Evolutionary conservation across 83 land plant genomes (phyloP).

Genomic region (Isoetes engelmannii): DNA sequence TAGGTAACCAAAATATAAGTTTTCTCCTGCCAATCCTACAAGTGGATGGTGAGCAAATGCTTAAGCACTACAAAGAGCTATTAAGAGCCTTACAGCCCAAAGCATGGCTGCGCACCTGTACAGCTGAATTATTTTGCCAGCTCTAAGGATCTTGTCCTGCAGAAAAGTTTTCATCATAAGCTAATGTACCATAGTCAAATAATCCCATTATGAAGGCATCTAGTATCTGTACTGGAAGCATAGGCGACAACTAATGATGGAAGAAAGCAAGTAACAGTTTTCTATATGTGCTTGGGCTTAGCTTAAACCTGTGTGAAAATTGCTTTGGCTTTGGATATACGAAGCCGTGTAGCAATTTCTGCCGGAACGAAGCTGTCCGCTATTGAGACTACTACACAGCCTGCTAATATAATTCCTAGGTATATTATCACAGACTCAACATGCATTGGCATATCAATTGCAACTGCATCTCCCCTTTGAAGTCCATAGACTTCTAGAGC

Average conservation of each 20-base stretch:
- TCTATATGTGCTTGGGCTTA: not conserved
- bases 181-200: no score
- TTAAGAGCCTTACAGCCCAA: not conserved
- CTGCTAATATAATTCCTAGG: slow-evolving; percentile 74
- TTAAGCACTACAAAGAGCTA: not conserved
- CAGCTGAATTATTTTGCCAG: slow-evolving; percentile 59
- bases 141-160: slow-evolving; percentile 85
- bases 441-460: slow-evolving; percentile 97
- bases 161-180: not conserved
- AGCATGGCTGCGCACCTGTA: slow-evolving; percentile 56
- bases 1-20: no score
- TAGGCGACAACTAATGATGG: no score
- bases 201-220: no score
- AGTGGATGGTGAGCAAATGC: not conserved
- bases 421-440: slow-evolving; percentile 67
- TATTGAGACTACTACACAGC: slow-evolving; percentile 84
- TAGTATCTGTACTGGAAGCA: no score
- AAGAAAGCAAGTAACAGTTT: no score
- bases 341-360: slow-evolving; percentile 78
- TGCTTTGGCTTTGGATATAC: slow-evolving; percentile 79
- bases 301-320: slow-evolving; percentile 81
- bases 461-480: slow-evolving; percentile 73
- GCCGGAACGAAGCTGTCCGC: slow-evolving; percentile 88
- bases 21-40: no score
- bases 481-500: slow-evolving; percentile 61